Base-by-base conservation (phyloP, 768 basidiomycete species). In the Gloeopeniophorella convolvens region DNA sequence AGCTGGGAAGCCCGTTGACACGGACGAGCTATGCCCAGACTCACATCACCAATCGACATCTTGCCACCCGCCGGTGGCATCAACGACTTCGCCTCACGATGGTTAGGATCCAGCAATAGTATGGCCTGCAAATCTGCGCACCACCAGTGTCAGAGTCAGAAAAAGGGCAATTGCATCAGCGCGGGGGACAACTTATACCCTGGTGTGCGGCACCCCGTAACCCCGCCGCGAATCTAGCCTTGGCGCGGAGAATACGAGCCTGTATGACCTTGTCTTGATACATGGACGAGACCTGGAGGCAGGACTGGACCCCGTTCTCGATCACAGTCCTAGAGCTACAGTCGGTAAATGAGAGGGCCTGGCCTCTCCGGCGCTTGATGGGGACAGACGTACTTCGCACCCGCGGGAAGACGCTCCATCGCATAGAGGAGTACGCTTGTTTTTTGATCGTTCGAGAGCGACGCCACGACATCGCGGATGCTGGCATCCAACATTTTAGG, bases 401-500 rank as follows among this genome's bases (percentile, higher is more conserved):
- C 82, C 40, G 75, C 71, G 44, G 83, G 79, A 52, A 95, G 78
- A 59, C 83, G 84, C 56, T 83, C 81, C 75, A 92, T 80, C n/a
- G 89, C 89, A 57, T 86, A 81, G 42, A 91, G 65, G 45, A 90
- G 68, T 31, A 86, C 72, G 49, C 83, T 82, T 16, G 76, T 82
- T 63, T 86, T 87, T 62, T 85, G 77, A 57, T 75, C 75, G 62
- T 82, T 76, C 4, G 75, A 70, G 28, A 87, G 71, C 51, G 72
- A 74, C 6, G 69, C 68, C 0, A 76, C 71, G 18, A 83, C 79
- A 59, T 86, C 83, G 39, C 80, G 82, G 59, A 85, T 81, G 69
- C 81, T 79, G 16, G 85, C 85, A 59, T 87, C 84, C 32, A 87
- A 71, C 53, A 86, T 86, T 61, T 80, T 83, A 3, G 83, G 83